Base-by-base conservation (phyloP, 106 monocot species). In the Dactylorhiza incarnata region DNA sequence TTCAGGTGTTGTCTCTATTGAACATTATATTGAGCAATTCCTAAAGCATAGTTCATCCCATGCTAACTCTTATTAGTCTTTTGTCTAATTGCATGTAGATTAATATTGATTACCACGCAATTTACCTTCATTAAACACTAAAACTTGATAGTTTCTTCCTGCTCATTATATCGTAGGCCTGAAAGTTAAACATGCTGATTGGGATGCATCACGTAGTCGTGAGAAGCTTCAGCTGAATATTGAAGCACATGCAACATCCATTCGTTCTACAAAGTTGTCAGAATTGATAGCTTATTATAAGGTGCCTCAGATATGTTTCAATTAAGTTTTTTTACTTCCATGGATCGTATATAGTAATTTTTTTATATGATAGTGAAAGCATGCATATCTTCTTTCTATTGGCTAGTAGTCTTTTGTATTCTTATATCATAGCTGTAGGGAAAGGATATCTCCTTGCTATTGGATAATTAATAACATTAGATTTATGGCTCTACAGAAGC, bases 181-280 rank as follows among this genome's bases (percentile, higher is more conserved):
- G 15, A 29, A 67, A 75, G 52, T 90, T n/a, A 82, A 78, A 66
- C 86, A 85, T 48, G 84, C 80, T 58, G 73, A 83, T 19, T 87
- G 87, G 86, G 84, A 85, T 74, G 48, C 75, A 26, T 84, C 82
- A 45, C 84, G 81, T 78, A 78, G 82, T 62, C 37, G 76, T 24
- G 84, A 83, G 54, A 86, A 90, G 65, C 82, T 90, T 78, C 71
- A 24, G 0, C 84, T 80, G 81, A 87, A 90, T 76, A 82, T 85
- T 71, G 86, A 90, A 72, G 77, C 78, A 58, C 82, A 90, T 79
- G 68, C 71, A 59, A 11, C 43, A 15, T 77, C 78, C 68, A 68
- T 87, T 9, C 78, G 80, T 37, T 78, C 46, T 76, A 78, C 52
- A 8, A 87, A 85, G 63, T 62, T 87, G 49, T 73, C 81, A 22